Evolutionary conservation across 306 rosid species (phyloP), one percentile per base, ranked within the genome.

Genomic region (Abrus precatorius): DNA sequence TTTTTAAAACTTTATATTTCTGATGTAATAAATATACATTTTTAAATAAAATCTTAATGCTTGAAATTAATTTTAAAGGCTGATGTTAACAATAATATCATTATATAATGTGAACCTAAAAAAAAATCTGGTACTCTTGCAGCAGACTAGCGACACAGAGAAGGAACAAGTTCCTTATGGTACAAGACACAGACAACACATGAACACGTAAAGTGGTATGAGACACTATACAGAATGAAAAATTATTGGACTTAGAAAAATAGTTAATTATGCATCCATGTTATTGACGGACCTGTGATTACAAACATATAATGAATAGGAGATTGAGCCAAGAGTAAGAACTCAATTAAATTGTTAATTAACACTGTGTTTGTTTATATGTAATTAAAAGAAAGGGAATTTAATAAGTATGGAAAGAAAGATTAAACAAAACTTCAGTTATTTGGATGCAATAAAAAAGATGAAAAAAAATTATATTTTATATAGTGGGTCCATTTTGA

Each of bases 201-300:
- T 77, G 55, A 29, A 27, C 50, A 54, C 40, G 65, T 65, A 50
- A 33, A 75, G 32, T 1, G 27, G 7, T n/a, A 66, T 48, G 9
- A 7, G 55, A 52, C 66, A 40, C 6, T 76, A 10, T 5, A 63
- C 71, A 9, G 1, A 11, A 34, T 32, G 1, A 61, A 47, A 38
- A 61, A 48, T 75, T 61, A 75, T 47, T 75, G 27, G 5, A 38
- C 33, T n/a, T 45, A 1, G 4, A 69, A 30, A 50, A 70, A 13
- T 6, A 49, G n/a, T 5, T 68, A 44, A 44, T 68, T 28, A 27
- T 10, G 40, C 54, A 43, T 43, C 38, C 53, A 43, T 30, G 20
- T 45, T 44, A 68, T 68, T 44, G 54, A 28, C 27, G 72, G 29
- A 9, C 11, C 38, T 30, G 13, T 14, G 70, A 29, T 11, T 56